Evolutionary conservation across 1,284 basidiomycete species (phyloP).

Genomic region (Amylostereum areolatum): DNA sequence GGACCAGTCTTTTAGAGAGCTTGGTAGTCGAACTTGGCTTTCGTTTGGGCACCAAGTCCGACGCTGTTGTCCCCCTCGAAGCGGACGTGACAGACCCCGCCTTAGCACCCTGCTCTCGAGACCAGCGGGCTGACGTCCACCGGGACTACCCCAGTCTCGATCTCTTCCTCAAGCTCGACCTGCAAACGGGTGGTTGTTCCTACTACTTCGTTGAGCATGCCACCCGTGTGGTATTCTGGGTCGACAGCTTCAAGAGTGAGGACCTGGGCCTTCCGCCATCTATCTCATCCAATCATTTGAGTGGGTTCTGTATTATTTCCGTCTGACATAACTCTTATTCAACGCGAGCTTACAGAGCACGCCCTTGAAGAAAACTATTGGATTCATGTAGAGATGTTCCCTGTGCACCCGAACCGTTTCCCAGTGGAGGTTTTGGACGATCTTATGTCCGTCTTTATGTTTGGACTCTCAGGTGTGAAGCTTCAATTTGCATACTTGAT

Average conservation of each 20-base stretch:
- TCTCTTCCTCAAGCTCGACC: slow-evolving; percentile 46
- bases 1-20: too few species aligned
- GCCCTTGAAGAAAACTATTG: slow-evolving; percentile 47
- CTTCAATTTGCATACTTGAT: fast-evolving
- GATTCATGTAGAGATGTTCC: slow-evolving; percentile 52
- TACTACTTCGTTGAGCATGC: slow-evolving; percentile 53
- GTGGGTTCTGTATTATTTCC: slow-evolving; percentile 26
- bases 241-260: slow-evolving; percentile 34
- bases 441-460: slow-evolving; percentile 28
- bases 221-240: slow-evolving; percentile 42
- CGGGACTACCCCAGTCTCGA: slow-evolving; percentile 32
- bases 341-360: slow-evolving; percentile 25
- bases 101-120: background rate
- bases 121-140: slow-evolving; percentile 17
- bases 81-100: background rate
- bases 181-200: slow-evolving; percentile 32
- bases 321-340: too few species aligned
- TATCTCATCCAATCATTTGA: slow-evolving; percentile 40
- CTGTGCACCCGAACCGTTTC: slow-evolving; percentile 39
- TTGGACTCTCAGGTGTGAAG: slow-evolving; percentile 9
- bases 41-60: background rate
- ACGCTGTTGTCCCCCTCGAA: slow-evolving; percentile 6
- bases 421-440: slow-evolving; percentile 30
- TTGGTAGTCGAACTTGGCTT: too few species aligned
- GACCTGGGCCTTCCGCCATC: slow-evolving; percentile 35